Base-by-base conservation (phyloP, 768 basidiomycete species). In the Xanthoconium stramineum region DNA sequence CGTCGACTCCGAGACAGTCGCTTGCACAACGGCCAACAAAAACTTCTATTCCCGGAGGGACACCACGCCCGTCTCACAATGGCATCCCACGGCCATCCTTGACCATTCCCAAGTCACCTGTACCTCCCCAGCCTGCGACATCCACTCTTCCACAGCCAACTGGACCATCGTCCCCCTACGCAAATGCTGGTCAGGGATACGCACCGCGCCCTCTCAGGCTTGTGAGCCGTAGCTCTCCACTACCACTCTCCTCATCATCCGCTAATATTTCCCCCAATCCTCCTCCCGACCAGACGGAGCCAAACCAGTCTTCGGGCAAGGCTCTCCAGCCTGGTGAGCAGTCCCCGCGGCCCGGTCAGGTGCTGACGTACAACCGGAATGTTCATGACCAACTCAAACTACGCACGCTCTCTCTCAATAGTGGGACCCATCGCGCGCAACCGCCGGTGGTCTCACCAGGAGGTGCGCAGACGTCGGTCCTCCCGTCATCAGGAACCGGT, bases 361-460 rank as follows among this genome's bases (percentile, higher is more conserved):
- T 75, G 17, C 50, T 72, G 55, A 53, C 54, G 6, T 71, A 73
- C 36, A 75, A 75, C 40, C 60, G 72, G 7, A 74, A 75, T 14
- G 35, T 75, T n/a, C 66, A 68, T 47, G 67, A 74, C 57, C 70
- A 70, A 29, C 66, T 72, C 49, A 72, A 71, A 20, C 47, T 56
- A 14, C 64, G 64, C 9, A 19, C 66, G 0, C 47, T 65, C 2
- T 63, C 65, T 20, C 6, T 62, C 29, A 64, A 52, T 14, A 56
- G 46, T 2, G 58, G 48, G 0, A 32, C 57, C 29, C 47, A 60
- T 35, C 58, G 52, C 6, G 17, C 61, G 9, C 57, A 54, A 6
- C 36, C 45, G 1, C 51, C 56, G 0, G 53, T 49, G 14, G 36
- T 54, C 28, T 66, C 71, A 2, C 61, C 71, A 2, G 59, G 59